Base-by-base conservation (phyloP, 2,329 filamentous ascomycete genomes). In the Sordariomycetes sp. region DNA sequence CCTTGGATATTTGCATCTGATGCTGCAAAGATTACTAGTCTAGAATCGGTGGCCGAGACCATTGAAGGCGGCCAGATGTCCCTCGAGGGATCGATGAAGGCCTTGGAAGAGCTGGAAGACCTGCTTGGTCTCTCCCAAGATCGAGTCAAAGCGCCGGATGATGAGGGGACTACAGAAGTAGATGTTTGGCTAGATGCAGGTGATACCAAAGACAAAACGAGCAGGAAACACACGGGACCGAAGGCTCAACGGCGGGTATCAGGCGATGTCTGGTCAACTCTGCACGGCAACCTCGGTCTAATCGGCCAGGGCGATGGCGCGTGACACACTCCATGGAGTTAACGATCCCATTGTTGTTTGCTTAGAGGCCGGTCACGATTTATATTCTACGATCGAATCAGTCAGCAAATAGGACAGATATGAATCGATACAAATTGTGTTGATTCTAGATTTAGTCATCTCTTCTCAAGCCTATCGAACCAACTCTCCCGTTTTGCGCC, bases 1-100 rank as follows among this genome's bases (percentile, higher is more conserved):
- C 68, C 69, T 8, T 82, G 77, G 76, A 64, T 75, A 8, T 66
- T 64, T 43, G 74, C 77, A 2, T 68, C 74, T 2, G 70, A 79
- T 36, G 64, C 72, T 4, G 72, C 75, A 43, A 77, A 75, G 44
- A 70, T 76, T 35, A 55, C 64, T 3, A 76, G 68, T 1, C 61
- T 77, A 9, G 73, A 79, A 45, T 54, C 59, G 8, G 70, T 80
- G 9, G 68, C 70, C 8, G 74, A 78, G 46, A 72, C 67, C 40
- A 63, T 80, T 3, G 75, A 81, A 34, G 59, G 65, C 34, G 75
- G 75, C 1, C 68, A 76, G 43, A 46, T 68, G 10, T 70, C 71
- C 3, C 53, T 80, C 15, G 70, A 75, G 36, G 60, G 61, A 14
- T 68, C 71, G 10, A 66, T 69, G 47, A 54, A 61, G 32, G 55